These are phyloP conservation scores for Exophiala alcalophila DNA, from an alignment of 2,329 filamentous ascomycete species.

Conservation along the genomic window DNA sequence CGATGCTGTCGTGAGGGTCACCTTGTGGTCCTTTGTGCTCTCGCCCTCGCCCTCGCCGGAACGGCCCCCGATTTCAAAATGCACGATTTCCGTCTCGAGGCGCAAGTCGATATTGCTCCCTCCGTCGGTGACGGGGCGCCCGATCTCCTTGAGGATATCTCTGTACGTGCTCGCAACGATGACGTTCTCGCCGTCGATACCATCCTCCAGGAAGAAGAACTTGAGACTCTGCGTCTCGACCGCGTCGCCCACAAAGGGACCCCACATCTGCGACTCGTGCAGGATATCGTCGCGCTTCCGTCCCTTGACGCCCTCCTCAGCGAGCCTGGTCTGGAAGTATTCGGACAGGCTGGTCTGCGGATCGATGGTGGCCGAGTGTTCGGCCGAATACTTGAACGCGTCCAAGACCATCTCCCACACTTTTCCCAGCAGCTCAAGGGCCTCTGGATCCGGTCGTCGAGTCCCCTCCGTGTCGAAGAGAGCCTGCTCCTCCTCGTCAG, in stretches of 20 bases:
- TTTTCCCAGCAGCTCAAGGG: constrained; percentile 40
- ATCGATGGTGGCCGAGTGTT: constrained; percentile 51
- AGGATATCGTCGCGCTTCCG: constrained; percentile 47
- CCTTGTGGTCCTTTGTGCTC: constrained; percentile 34
- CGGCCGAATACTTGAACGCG: constrained; percentile 59
- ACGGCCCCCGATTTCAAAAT: constrained; percentile 34
- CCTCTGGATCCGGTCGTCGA: constrained; percentile 37
- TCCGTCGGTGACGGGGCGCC: constrained; percentile 46
- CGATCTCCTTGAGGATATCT: constrained; percentile 54
- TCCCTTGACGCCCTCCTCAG: constrained; percentile 39
- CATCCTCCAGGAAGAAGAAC: constrained; percentile 65
- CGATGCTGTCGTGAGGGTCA: constrained; percentile 43
- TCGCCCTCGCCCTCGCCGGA: constrained; percentile 24
- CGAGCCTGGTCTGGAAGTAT: constrained; percentile 53
- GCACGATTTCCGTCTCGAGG: constrained; percentile 44
- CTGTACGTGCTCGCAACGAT: constrained; percentile 62
- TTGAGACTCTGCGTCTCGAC: constrained; percentile 60
- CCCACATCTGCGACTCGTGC: constrained; percentile 60
- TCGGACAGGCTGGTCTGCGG: constrained; percentile 54
- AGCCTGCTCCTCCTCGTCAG: constrained; percentile 51
- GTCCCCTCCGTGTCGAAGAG: constrained; percentile 50
- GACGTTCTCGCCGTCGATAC: constrained; percentile 62
- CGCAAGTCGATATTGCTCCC: constrained; percentile 47
- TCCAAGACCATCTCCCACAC: constrained; percentile 59
- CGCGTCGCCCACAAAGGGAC: constrained; percentile 60